A percentile compares a stretch with the other conserved stretches of the same genome.
phyloP scores from a whole-genome alignment of 2,329 filamentous ascomycete species.

The Fusarium napiforme region DNA sequence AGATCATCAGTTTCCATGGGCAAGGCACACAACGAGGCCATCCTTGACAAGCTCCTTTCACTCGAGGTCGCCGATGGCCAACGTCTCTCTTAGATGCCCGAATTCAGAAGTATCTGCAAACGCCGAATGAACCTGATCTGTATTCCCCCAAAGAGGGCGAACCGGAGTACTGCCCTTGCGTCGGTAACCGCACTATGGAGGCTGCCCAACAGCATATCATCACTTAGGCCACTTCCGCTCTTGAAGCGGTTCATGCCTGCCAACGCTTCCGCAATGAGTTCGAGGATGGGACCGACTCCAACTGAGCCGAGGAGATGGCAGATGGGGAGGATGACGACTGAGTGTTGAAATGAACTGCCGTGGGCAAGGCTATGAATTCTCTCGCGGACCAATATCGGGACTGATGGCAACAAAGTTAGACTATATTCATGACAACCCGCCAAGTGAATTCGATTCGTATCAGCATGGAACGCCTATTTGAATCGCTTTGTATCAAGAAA shows the following conservation, averaged over 20 bases:
- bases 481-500: neutral
- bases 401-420: neutral
- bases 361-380: neutral
- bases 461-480: accelerated
- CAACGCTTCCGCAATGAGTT: neutral
- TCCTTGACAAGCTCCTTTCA: neutral
- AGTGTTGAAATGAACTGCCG: neutral
- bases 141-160: neutral
- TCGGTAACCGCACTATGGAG: neutral
- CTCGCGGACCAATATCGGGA: neutral
- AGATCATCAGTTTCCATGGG: too few relatives aligned
- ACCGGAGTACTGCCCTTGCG: neutral
- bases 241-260: neutral
- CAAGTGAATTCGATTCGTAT: neutral
- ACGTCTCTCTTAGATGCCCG: neutral
- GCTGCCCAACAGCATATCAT: neutral
- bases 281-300: neutral
- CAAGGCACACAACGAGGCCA: too few relatives aligned
- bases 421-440: too few relatives aligned
- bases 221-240: too few relatives aligned
- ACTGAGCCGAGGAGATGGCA: neutral
- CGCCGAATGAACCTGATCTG: neutral
- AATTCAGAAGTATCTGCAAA: neutral
- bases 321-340: neutral
- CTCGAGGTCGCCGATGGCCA: neutral